These are phyloP conservation scores for Coniochaeta sp. DNA, from an alignment of 2,329 filamentous ascomycete genomes.

Conservation along the genomic window DNA sequence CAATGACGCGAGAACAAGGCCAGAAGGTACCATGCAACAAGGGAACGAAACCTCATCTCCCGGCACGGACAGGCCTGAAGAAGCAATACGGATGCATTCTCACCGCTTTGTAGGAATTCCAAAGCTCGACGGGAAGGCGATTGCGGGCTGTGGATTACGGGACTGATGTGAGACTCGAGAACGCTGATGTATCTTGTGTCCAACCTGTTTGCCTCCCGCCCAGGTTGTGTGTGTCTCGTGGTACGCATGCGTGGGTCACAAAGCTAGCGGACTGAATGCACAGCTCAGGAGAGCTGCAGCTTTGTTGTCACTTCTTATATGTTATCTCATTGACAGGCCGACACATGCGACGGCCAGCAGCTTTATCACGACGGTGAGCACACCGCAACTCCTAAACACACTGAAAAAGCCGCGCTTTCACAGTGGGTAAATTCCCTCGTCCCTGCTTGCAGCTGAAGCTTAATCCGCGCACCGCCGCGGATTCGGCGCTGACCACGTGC, in stretches of 20 bases:
- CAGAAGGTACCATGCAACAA: background rate
- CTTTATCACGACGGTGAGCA: background rate
- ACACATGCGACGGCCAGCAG: background rate
- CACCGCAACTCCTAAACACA: background rate
- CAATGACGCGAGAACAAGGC: constrained; percentile 2
- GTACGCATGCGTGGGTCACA: background rate
- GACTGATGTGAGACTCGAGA: background rate
- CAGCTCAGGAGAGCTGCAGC: background rate
- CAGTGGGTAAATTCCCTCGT: background rate
- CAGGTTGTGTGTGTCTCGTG: background rate
- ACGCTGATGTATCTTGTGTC: background rate
- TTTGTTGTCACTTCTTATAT: background rate
- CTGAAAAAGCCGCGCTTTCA: background rate
- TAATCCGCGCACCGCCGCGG: background rate
- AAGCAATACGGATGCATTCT: constrained; percentile 2
- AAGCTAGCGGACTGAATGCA: background rate
- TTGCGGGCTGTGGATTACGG: background rate
- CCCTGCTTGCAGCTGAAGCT: background rate
- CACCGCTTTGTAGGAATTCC: background rate
- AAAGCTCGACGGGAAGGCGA: background rate
- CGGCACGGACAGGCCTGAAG: constrained; percentile 1
- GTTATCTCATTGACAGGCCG: background rate
- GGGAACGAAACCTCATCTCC: background rate
- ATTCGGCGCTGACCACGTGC: background rate
- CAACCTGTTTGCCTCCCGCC: background rate